A percentile compares a stretch with the other conserved stretches of the same genome.
Conservation (phyloP, 1,284 basidiomycete species). For the Mycosarcoma maydis region DNA sequence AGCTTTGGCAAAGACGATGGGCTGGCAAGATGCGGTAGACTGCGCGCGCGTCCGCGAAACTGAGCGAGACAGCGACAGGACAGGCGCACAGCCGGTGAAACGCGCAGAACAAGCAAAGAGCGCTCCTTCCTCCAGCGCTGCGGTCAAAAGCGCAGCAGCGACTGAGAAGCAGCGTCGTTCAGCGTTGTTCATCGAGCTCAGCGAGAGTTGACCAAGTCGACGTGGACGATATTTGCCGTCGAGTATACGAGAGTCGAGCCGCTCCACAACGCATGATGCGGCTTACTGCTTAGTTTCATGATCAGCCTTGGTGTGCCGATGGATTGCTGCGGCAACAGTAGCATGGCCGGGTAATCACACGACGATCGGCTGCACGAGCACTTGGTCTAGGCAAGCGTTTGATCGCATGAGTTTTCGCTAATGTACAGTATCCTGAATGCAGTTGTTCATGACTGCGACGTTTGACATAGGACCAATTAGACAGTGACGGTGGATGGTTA, state of each 20-base stretch:
- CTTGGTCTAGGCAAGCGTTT: too few species aligned
- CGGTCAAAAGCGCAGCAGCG: not conserved
- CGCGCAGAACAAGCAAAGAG: not conserved
- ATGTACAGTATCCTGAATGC: constrained; percentile 19
- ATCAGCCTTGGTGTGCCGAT: too few species aligned
- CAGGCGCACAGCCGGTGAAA: not conserved
- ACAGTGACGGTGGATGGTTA: constrained; percentile 7
- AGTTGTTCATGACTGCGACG: too few species aligned
- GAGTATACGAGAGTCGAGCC: too few species aligned
- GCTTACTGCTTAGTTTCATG: too few species aligned
- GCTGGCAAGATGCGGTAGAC: constrained; percentile 10
- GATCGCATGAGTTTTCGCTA: too few species aligned
- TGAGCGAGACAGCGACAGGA: not conserved
- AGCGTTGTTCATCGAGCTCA: constrained; percentile 5
- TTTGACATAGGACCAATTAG: too few species aligned
- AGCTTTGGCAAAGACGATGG: constrained; percentile 11
- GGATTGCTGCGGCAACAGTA: too few species aligned
- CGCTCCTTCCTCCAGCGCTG: not conserved
- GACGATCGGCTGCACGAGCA: too few species aligned
- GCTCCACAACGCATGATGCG: too few species aligned
- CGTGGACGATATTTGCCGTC: constrained; percentile 22
- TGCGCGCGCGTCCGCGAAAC: not conserved
- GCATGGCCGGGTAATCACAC: too few species aligned
- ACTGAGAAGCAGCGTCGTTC: not conserved
- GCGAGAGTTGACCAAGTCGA: constrained; percentile 17